These are phyloP conservation scores for Pyrenula massariospora DNA, from an alignment of 495 filamentous ascomycete species.

Conservation along the genomic window DNA sequence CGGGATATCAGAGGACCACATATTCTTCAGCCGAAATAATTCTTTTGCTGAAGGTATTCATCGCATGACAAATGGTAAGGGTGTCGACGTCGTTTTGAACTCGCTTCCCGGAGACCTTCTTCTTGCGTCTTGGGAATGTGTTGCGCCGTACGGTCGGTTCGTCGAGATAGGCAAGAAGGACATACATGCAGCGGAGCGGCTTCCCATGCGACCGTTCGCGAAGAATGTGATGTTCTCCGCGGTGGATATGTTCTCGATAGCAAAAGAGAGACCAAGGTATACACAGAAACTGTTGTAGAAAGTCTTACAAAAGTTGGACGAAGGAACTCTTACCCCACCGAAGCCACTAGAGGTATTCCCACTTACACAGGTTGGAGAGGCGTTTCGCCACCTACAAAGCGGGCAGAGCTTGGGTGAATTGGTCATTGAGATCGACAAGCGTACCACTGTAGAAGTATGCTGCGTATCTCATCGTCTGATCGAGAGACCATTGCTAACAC, in stretches of 20 bases:
- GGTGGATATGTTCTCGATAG: conserved; percentile 2
- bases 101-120: conserved; percentile 20
- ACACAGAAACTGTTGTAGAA: too few relatives aligned
- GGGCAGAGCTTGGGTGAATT: conserved; percentile 46
- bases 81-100: too few relatives aligned
- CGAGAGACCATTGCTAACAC: too few relatives aligned
- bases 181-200: conserved; percentile 6
- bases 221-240: conserved; percentile 1
- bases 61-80: too few relatives aligned
- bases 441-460: too few relatives aligned
- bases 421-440: conserved; percentile 28
- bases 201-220: conserved; percentile 13
- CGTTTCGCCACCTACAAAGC: conserved; percentile 45
- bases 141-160: conserved; percentile 31
- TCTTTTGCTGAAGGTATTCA: neutral
- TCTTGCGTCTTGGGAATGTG: conserved; percentile 23
- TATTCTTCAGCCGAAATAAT: neutral
- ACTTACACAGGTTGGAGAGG: conserved; percentile 29
- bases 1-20: neutral
- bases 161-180: conserved; percentile 34
- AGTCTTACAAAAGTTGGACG: conserved; percentile 2
- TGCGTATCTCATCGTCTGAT: too few relatives aligned
- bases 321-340: conserved; percentile 6
- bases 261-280: too few relatives aligned
- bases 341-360: conserved; percentile 24